Conservation (phyloP, 2,329 filamentous ascomycete species). For the Fusarium chaquense region DNA sequence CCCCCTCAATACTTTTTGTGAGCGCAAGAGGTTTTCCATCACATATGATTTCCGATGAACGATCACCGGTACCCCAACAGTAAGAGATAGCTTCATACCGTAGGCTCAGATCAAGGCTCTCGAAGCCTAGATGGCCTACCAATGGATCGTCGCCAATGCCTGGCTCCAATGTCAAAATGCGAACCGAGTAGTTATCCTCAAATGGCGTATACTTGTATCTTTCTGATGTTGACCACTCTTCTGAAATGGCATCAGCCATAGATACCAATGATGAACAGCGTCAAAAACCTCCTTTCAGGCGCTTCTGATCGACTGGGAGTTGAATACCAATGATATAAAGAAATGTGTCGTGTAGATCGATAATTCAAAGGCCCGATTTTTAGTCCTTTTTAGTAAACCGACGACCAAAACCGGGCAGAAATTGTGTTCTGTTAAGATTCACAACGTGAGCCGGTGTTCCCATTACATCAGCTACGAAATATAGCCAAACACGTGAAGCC, state of each 20-base stretch:
- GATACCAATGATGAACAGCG: not conserved
- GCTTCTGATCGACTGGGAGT: not conserved
- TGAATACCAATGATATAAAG: not conserved
- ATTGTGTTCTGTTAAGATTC: not conserved
- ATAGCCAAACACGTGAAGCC: not conserved
- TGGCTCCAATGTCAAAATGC: constrained; percentile 51
- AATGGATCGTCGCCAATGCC: constrained; percentile 47
- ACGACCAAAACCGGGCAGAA: not conserved
- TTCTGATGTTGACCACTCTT: not conserved
- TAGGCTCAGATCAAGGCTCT: constrained; percentile 42
- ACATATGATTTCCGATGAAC: constrained; percentile 41
- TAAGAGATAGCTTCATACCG: constrained; percentile 54
- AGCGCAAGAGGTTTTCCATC: constrained; percentile 45
- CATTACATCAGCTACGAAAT: not conserved
- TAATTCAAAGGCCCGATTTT: constrained; percentile 21
- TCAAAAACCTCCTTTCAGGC: not conserved
- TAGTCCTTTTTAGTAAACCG: constrained; percentile 5
- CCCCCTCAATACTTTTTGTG: constrained; percentile 50
- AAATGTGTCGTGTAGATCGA: not conserved
- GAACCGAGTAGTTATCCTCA: constrained; percentile 40
- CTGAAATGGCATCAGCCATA: constrained; percentile 32
- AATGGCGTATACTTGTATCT: constrained; percentile 45
- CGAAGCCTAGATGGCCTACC: constrained; percentile 44
- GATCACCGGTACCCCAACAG: constrained; percentile 50
- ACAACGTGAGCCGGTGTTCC: not conserved